Evolutionary conservation across 2,329 filamentous ascomycete species (phyloP), one percentile per base, ranked within the genome.

Genomic region (Fusarium sp.): DNA sequence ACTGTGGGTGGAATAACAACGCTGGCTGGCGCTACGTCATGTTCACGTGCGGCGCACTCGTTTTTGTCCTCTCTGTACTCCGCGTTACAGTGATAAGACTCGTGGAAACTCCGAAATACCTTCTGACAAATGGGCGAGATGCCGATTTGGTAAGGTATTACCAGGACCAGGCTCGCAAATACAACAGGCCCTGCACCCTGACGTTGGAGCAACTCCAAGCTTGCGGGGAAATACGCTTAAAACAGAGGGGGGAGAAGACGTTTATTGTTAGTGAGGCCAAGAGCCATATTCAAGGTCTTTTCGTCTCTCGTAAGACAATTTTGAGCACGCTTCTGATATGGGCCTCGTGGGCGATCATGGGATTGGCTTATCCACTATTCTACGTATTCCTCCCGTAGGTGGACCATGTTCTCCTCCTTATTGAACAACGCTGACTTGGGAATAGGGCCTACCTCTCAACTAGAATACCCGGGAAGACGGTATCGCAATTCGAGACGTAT

Each of bases 1-100:
- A 28, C 9, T 28, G 26, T 28, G 26, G 26, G 0, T 24, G 46
- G 14, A 14, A 26, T 2, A 44, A 44, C 10, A 66, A 66, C 8
- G 49, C 47, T 19, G 50, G 45, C 0, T 66, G 62, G 63, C 43
- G 63, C 8, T 65, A 66, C 6, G 33, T 61, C 17, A 62, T 66
- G 63, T 62, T 66, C 22, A 62, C 62, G 2, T 37, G 62, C 1
- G 63, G 63, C 4, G 49, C 62, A 0, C 37, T 66, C 0, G 63
- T 66, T 9, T 62, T 66, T 22, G 15, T 48, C 0, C 32, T 66
- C 14, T 66, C 56, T 0, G 22, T 65, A 2, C 40, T 66, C 8
- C 62, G 63, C 15, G 43, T 66, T 9, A 55, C 63, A 0, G 15
- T 66, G 0, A 26, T 66, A 4, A 13, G 62, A 15, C 55, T 66